Base-by-base conservation (phyloP, 805 yeast species). In the Nematodospora valgi region DNA sequence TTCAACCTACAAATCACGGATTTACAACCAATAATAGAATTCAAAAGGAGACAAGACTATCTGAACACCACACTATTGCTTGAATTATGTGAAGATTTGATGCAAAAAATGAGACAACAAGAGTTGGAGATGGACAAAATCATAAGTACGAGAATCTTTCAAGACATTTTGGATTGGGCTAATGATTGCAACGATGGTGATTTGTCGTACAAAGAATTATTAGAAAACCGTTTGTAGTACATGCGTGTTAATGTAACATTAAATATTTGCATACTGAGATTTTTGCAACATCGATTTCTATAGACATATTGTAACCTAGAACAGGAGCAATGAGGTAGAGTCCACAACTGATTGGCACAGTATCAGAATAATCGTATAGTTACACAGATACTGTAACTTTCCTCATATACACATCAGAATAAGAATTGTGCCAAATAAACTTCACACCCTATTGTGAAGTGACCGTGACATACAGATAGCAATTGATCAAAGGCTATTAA, bases 81-180 rank as follows among this genome's bases (percentile, higher is more conserved):
- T 22, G 96, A 87, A 56, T 80, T 87, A 15, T 86, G 96, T 56
- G 95, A 86, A 49, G 56, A 66, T 3, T 62, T 86, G 30, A 81
- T 81, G 49, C 52, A 61, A 13, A 64, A 80, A 39, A 69, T 86
- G 63, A 66, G 74, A 39, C 64, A 72, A 31, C 82, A 80, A 38
- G 88, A 86, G 46, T 55, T 68, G 43, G 69, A 62, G 32, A 56
- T 83, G 48, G 86, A 80, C 47, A 63, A 68, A 44, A 68, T 65
- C 12, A 73, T 74, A 10, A 74, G 83, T n/a, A 64, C 69, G 17
- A 59, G 70, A 13, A 76, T 85, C 13, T 67, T 82, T 35, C 59
- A 66, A 12, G 95, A 86, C 52, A 74, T 86, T 40, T 58, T 69
- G 19, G 70, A 69, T 12, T 87, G 86, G 86, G 72, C 74, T 24